Percentiles rank a stretch among this genome's conserved stretches.
These are phyloP conservation scores for Turnera subulata DNA, from an alignment of 345 rosid genomes.

Conservation along the genomic window DNA sequence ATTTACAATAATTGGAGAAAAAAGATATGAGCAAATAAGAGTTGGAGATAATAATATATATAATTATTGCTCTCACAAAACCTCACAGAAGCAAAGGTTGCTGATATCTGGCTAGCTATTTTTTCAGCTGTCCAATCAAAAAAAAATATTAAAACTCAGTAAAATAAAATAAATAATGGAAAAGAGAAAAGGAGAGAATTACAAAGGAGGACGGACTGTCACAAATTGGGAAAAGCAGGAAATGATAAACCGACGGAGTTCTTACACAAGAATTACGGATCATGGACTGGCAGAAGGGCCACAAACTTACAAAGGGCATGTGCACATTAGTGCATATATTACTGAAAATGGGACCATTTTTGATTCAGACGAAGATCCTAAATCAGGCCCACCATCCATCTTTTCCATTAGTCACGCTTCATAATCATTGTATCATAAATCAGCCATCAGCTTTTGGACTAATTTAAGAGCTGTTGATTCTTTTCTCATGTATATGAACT, in stretches of 20 bases:
- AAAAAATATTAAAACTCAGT: too few species aligned
- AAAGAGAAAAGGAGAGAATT: background rate
- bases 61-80: too few species aligned
- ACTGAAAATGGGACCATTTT: conserved; percentile 40
- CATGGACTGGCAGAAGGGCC: conserved; percentile 57
- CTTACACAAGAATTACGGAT: conserved; percentile 27
- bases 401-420: conserved; percentile 2
- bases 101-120: too few species aligned
- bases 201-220: background rate
- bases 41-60: too few species aligned
- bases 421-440: conserved; percentile 21
- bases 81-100: too few species aligned
- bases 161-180: too few species aligned
- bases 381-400: conserved; percentile 27
- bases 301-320: conserved; percentile 45
- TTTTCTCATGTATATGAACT: conserved; percentile 1
- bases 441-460: conserved; percentile 11
- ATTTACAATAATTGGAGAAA: too few species aligned
- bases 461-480: conserved; percentile 9
- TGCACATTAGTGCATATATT: conserved; percentile 34
- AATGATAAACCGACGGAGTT: conserved; percentile 4
- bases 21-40: too few species aligned
- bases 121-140: too few species aligned
- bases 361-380: conserved; percentile 33
- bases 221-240: background rate